Evolutionary conservation across 352 stramenopile genomes (phyloP), one percentile per base, ranked within the genome.

Genomic region (Globisporangium cylindrosporum): DNA sequence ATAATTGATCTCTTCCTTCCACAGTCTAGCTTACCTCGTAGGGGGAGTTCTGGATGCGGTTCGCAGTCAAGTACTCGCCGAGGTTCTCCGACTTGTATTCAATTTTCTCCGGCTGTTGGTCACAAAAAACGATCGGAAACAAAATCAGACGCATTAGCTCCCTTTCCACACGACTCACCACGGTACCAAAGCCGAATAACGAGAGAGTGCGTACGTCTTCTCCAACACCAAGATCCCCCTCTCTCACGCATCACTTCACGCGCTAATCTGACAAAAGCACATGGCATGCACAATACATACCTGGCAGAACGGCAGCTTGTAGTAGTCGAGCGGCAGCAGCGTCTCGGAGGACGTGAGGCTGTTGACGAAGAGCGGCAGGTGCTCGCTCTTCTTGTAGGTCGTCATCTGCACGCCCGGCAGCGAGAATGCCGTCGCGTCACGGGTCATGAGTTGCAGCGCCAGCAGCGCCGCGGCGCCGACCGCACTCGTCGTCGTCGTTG

Each of bases 31-130:
- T 7, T 58, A 89, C 80, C 36, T 96, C 80, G 76, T 99, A 99
- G 32, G 96, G 91, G 18, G 97, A 99, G 77, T 97, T 99, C 81
- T 99, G 95, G 71, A 99, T 99, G 63, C 97, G 93, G 75, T 99
- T 98, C 22, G 98, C 98, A 34, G 92, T 96, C 56, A 99, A 81
- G 69, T 99, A 99, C 80, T 99, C 97, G 59, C 98, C 98, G 58
- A 99, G 80, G 75, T 99, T 99, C 79, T 99, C 98, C 60, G 93
- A 98, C 54, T 98, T 98, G 84, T 98, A 98, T 79, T 98, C 90
- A 25, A 96, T 94, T 62, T 93, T 86, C 58, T 91, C 73, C 0
- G 96, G 93, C 78, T 92, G 68, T 20, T 20, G 29, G 24, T 41
- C n/a, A 69, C 24, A 57, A 9, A 38, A 57, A n/a, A 32, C 3